Conservation (phyloP, 1,284 basidiomycete genomes). For the Volvariella surrecta region DNA sequence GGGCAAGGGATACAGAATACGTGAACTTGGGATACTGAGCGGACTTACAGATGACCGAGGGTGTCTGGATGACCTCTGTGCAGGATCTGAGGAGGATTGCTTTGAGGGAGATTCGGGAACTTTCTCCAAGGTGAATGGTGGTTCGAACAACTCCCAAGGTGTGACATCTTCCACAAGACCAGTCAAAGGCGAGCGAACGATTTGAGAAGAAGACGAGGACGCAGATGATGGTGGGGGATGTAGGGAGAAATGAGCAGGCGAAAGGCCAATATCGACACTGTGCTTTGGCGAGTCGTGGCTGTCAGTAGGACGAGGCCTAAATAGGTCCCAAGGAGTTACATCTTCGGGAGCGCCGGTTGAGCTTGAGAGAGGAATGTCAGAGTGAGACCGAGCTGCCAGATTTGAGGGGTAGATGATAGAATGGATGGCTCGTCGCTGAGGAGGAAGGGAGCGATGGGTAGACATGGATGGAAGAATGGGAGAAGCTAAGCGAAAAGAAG, state of each 20-base stretch:
- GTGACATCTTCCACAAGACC: slow-evolving; percentile 21
- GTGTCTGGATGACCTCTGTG: not conserved
- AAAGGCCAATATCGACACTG: too few species aligned
- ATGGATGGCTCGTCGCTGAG: not conserved
- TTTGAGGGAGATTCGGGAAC: not conserved
- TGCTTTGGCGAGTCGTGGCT: too few species aligned
- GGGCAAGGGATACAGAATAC: not conserved
- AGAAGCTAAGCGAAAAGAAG: not conserved
- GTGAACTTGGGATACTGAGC: too few species aligned
- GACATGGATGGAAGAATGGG: slow-evolving; percentile 5
- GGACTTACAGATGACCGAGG: slow-evolving; percentile 3
- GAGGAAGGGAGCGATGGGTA: too few species aligned
- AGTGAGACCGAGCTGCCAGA: slow-evolving; percentile 11
- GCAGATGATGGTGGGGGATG: too few species aligned
- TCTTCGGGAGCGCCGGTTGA: too few species aligned
- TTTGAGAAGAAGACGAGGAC: too few species aligned
- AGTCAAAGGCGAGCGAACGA: too few species aligned
- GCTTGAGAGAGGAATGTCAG: slow-evolving; percentile 4
- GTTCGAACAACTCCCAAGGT: slow-evolving; percentile 22
- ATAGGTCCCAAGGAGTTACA: too few species aligned
- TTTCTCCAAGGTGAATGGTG: slow-evolving; percentile 12
- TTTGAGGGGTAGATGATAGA: not conserved
- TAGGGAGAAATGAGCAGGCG: too few species aligned
- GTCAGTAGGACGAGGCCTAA: too few species aligned
- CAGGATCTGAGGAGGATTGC: not conserved